phyloP scores from a whole-genome alignment of 2,329 filamentous ascomycete species.

The Alternaria brassicae region DNA sequence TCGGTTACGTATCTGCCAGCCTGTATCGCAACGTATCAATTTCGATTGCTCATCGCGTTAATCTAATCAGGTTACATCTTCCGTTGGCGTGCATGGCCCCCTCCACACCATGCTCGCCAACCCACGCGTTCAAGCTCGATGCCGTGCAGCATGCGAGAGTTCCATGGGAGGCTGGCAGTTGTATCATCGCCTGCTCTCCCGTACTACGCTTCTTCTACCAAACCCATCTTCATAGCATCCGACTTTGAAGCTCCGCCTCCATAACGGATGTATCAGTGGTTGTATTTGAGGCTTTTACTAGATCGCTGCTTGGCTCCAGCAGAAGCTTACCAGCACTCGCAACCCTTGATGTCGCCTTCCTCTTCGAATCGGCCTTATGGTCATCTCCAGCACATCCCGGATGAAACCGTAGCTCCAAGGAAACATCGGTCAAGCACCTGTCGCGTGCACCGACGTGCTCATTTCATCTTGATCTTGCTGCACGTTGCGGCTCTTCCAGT shows the following conservation, averaged over 20 bases:
- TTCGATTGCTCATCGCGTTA: conserved; percentile 34
- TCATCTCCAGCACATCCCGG: conserved; percentile 4
- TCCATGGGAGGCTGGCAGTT: neutral
- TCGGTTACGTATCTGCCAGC: conserved; percentile 32
- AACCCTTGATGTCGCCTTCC: neutral
- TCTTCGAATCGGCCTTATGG: conserved; percentile 8
- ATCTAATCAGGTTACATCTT: conserved; percentile 44
- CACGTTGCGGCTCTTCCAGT: conserved; percentile 3
- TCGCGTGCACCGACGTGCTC: neutral
- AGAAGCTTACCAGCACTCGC: neutral
- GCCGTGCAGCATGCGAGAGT: conserved; percentile 3
- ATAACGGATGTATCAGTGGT: neutral
- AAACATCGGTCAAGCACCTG: conserved; percentile 5
- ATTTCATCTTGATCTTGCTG: conserved; percentile 3
- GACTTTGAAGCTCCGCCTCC: neutral
- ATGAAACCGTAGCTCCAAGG: conserved; percentile 8
- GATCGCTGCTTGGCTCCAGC: neutral
- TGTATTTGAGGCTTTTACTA: neutral
- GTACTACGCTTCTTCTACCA: neutral
- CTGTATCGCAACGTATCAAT: conserved; percentile 34
- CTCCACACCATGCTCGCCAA: conserved; percentile 8
- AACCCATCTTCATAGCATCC: neutral
- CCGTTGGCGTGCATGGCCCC: conserved; percentile 33
- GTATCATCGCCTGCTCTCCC: neutral
- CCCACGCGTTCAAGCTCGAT: conserved; percentile 8